Percentiles rank a stretch among this genome's conserved stretches.
These are phyloP conservation scores for Trichoderma koningiopsis DNA, from an alignment of 2,329 filamentous ascomycete species.

Conservation along the genomic window DNA sequence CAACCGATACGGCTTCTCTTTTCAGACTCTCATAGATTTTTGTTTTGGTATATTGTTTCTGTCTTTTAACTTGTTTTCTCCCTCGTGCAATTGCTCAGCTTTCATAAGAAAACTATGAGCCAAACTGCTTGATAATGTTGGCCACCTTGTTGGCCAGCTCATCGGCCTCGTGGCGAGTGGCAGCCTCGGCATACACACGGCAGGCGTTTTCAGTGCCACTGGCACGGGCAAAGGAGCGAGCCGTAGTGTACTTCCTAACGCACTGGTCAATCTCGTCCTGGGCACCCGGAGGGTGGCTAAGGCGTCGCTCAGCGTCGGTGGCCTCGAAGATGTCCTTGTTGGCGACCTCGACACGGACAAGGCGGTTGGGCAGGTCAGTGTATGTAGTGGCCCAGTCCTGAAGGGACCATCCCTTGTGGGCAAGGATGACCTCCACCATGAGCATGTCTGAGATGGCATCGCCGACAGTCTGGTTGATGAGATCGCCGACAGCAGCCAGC, in stretches of 20 bases:
- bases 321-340: constrained; percentile 90
- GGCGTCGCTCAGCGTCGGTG: constrained; percentile 86
- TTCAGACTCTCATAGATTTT: neutral
- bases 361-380: constrained; percentile 88
- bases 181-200: constrained; percentile 93
- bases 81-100: neutral
- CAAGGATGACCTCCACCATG: constrained; percentile 92
- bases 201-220: constrained; percentile 96
- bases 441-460: constrained; percentile 96
- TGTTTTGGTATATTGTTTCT: neutral
- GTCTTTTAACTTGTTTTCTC: neutral
- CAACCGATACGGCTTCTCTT: neutral
- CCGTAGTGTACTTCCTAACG: constrained; percentile 88
- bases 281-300: constrained; percentile 75
- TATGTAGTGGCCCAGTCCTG: constrained; percentile 94
- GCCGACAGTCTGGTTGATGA: constrained; percentile 98
- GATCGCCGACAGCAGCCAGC: constrained; percentile 77
- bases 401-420: constrained; percentile 89
- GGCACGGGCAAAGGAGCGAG: constrained; percentile 86
- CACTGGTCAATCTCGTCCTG: constrained; percentile 85
- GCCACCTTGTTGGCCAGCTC: constrained; percentile 85
- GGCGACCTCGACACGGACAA: constrained; percentile 88
- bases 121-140: constrained; percentile 67
- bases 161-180: constrained; percentile 84
- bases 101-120: constrained; percentile 33